These are phyloP conservation scores for Wickerhamomyces sp. DNA, from an alignment of 1,139 yeast genomes.

Conservation along the genomic window DNA sequence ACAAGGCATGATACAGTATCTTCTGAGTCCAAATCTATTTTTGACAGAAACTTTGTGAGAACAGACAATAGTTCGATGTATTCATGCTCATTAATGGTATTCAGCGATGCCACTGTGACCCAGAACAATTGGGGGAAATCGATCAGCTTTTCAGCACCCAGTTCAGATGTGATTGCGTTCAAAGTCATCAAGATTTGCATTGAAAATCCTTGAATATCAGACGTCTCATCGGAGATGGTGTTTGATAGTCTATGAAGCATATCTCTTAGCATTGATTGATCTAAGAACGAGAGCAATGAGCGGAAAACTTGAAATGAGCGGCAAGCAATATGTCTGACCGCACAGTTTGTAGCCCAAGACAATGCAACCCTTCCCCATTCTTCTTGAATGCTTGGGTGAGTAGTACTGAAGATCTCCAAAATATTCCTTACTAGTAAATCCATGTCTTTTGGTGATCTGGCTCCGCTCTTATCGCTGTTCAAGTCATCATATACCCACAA, in stretches of 20 bases:
- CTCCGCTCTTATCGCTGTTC: conserved; percentile 71
- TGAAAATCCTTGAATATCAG: conserved; percentile 93
- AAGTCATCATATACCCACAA: conserved; percentile 89
- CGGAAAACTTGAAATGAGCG: conserved; percentile 92
- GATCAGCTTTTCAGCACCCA: conserved; percentile 70
- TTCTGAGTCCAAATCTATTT: conserved; percentile 80
- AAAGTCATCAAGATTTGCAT: conserved; percentile 96
- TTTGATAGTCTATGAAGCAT: conserved; percentile 91
- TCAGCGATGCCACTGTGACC: conserved; percentile 91
- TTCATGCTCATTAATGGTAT: conserved; percentile 89
- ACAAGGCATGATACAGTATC: conserved; percentile 81
- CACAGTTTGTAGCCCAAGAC: conserved; percentile 96
- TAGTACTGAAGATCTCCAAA: conserved; percentile 49
- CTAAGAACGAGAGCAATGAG: conserved; percentile 70
- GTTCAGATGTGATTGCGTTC: conserved; percentile 84
- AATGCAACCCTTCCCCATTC: conserved; percentile 85
- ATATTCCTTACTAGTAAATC: conserved; percentile 67
- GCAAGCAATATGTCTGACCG: conserved; percentile 95
- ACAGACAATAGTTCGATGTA: conserved; percentile 83
- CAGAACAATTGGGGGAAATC: conserved; percentile 93
- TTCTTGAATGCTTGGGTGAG: conserved; percentile 53
- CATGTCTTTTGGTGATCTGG: conserved; percentile 86
- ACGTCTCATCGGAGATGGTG: conserved; percentile 83
- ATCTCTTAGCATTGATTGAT: conserved; percentile 85
- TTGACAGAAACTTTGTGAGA: conserved; percentile 74